Base-by-base conservation (phyloP, 2,329 filamentous ascomycete species). In the Bipolaris bicolor region DNA sequence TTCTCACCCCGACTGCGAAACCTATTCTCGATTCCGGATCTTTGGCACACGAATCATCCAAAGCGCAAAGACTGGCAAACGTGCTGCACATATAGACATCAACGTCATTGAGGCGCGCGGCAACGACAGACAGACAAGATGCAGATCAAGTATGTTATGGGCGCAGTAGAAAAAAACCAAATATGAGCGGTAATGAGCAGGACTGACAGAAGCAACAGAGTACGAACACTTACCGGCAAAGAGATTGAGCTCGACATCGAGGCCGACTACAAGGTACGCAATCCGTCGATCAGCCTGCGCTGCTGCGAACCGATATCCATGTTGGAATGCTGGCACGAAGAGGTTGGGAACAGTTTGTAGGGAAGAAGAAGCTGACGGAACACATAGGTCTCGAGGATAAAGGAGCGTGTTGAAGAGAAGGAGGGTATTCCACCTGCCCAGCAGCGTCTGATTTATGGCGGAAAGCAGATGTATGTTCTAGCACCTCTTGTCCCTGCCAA, bases 231-330 rank as follows among this genome's bases (percentile, higher is more conserved):
- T 64, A 98, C 95, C 64, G 95, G 95, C 75, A 98, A 98, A 84
- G 92, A 99, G 82, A 98, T 98, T 77, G 94, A 98, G 84, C 88
- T 99, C 71, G 93, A 98, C 75, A 96, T 99, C 76, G 95, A 98
- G 83, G 84, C 87, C 51, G 89, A 92, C 73, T 96, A 96, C 85
- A 97, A 93, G 86, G 93, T 96, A 80, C 68, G 74, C 50, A 49
- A 22, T 9, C 20, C 18, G 9, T 22, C 46, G 37, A 22, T 11
- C 20, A 13, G 6, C 22, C 33, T 1, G 15, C 15, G 7, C 20
- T 7, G 29, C 15, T 7, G 11, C 16, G 5, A 29, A 13, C 6
- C 24, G 22, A 18, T 5, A 29, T 24, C 11, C 5, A 13, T 10
- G 10, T 13, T 16, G 10, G n/a, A 39, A 24, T 7, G 7, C n/a